Evolutionary conservation across 2,329 filamentous ascomycete genomes (phyloP), one percentile per base, ranked within the genome.

Genomic region (Ophiosphaerella herpotricha): DNA sequence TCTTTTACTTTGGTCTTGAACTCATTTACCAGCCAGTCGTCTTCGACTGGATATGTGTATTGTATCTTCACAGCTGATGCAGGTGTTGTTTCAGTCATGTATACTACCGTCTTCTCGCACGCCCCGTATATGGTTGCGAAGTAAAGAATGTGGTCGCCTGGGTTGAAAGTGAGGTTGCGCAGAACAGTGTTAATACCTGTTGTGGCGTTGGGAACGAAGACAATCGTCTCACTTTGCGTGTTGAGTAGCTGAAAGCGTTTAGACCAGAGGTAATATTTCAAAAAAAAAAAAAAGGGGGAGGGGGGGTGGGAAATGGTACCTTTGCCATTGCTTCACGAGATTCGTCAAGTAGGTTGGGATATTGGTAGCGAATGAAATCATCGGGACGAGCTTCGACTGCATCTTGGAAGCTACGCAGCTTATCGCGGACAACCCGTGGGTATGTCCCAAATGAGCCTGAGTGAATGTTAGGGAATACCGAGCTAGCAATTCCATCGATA

Each of bases 161-260:
- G 70, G 33, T 83, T 71, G 80, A 86, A 96, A 1, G 69, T 66
- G 2, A 97, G 72, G 67, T 88, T 92, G 36, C 87, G 84, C n/a
- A 96, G 80, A 5, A 96, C 83, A 0, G 85, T 89, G 74, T 94
- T 93, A 39, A 91, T 74, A 21, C 84, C 90, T 0, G 83, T 86
- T 0, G 90, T 95, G 11, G 91, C 90, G 69, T 97, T 97, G 49
- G 83, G 77, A 1, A 96, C 85, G 57, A 95, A 87, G 1, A 96
- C 91, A 34, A 89, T 77, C 8, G 86, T 85, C 8, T 86, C 79
- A 1, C 78, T 66, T 0, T 87, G 85, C 0, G 83, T 87, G 52
- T 89, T 83, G 52, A 97, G 76, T 18, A 90, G 64, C 21, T 61
- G 13, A 13, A 18, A 16, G 14, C 39, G 16, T 35, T 23, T 23